Percentiles rank a stretch among this genome's conserved stretches.
phyloP scores from a whole-genome alignment of 768 basidiomycete genomes.

The Leccinum boreale region DNA sequence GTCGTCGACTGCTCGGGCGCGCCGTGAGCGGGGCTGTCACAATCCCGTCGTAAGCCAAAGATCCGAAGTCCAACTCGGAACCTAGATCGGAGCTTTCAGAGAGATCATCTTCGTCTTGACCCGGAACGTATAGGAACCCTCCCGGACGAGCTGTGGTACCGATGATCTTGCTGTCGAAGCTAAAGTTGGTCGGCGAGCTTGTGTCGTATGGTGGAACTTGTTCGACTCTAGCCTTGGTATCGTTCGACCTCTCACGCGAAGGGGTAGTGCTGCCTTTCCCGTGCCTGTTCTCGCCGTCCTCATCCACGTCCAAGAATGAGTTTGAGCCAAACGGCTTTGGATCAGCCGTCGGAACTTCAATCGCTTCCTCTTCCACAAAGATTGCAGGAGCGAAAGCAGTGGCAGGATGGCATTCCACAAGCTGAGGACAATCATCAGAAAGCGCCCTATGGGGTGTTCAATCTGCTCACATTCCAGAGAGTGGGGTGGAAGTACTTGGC shows the following conservation, averaged over 20 bases:
- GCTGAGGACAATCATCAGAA: background rate
- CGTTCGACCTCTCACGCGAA: background rate
- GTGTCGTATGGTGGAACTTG: constrained; percentile 14
- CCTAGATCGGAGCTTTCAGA: background rate
- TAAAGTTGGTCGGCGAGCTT: background rate
- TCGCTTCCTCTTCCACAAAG: constrained; percentile 17
- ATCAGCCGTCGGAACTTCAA: constrained; percentile 1
- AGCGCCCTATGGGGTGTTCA: background rate
- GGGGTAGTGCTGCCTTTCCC: background rate
- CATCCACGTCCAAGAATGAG: constrained; percentile 15
- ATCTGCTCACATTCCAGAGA: constrained; percentile 15
- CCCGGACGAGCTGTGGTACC: constrained; percentile 7
- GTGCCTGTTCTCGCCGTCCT: background rate
- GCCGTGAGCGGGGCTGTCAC: background rate
- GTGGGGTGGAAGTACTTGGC: constrained; percentile 22
- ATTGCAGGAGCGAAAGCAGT: constrained; percentile 17
- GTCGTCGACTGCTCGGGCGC: background rate
- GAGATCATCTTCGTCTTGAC: background rate
- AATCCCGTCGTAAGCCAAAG: background rate
- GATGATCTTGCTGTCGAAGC: constrained; percentile 15
- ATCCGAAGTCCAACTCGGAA: background rate
- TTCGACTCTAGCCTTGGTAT: background rate
- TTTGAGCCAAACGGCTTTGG: constrained; percentile 6
- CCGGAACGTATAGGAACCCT: constrained; percentile 13
- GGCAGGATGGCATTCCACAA: constrained; percentile 15